Base-by-base conservation (phyloP, 2,329 filamentous ascomycete genomes). In the Aspergillus ustus region DNA sequence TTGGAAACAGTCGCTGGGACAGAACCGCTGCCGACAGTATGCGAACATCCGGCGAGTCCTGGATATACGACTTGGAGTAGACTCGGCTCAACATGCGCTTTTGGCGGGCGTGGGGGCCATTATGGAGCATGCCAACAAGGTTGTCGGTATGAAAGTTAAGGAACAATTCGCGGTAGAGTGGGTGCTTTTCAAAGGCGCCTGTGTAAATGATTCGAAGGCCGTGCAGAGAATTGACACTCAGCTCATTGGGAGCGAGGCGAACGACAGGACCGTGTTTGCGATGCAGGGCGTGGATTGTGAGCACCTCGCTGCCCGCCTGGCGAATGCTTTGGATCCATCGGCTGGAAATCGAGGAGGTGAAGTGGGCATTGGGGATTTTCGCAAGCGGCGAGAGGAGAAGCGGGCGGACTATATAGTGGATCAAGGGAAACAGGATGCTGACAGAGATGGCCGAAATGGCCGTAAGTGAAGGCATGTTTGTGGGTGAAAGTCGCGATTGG, bases 81-180 rank as follows among this genome's bases (percentile, higher is more conserved):
- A 90, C 83, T 66, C 91, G 86, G 59, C 88, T 88, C 25, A 93
- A 78, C 85, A 92, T 89, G 19, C 89, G 85, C 72, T 92, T 93
- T 48, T 89, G 81, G 7, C 81, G 76, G 0, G 89, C 87, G 72
- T 93, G 91, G 1, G 82, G 77, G 37, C 81, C 84, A 22, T 84
- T 84, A 17, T 79, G 72, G 4, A 80, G 75, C 20, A 86, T 86
- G 1, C 89, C 89, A 74, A 93, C 92, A 81, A 90, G 87, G 68
- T 88, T 87, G 29, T 81, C 78, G 11, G 81, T 76, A n/a, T 80
- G 78, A 57, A 88, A 91, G 66, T 90, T 90, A 53, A 83, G 75
- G 75, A 92, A 92, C 28, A 88, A 81, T 29, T 84, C 82, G 72
- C 66, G 63, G 59, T 92, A 92, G 86, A 88, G 92, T 31, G 79